Conservation (phyloP, 441 rosid genomes). For the Arabidopsis lyrata region DNA sequence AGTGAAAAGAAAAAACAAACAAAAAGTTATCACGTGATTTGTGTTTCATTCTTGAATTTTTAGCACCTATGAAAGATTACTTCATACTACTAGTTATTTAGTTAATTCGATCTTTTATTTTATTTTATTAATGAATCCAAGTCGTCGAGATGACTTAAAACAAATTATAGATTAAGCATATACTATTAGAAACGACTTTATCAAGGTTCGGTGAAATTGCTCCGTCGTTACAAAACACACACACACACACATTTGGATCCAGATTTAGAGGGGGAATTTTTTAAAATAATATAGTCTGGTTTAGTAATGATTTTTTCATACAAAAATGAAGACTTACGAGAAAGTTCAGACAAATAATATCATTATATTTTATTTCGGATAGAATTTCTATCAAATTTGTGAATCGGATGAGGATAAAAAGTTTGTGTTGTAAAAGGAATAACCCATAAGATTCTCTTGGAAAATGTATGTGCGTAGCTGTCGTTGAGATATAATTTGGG, state of each 20-base stretch:
- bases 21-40: background rate
- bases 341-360: background rate
- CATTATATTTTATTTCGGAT: background rate
- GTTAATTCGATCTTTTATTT: conserved; percentile 4
- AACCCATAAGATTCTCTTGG: conserved; percentile 4
- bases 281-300: too few species aligned
- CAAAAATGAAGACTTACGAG: background rate
- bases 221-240: conserved; percentile 14
- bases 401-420: background rate
- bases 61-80: background rate
- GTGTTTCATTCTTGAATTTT: background rate
- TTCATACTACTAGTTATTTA: too few species aligned
- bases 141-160: background rate
- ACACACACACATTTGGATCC: background rate
- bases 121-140: background rate
- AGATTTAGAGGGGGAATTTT: background rate
- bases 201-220: conserved; percentile 17
- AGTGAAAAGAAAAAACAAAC: conserved; percentile 1
- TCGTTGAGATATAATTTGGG: background rate
- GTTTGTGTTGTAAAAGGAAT: background rate
- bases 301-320: too few species aligned
- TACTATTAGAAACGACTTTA: conserved; percentile 6
- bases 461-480: conserved; percentile 29
- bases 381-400: background rate
- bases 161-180: background rate